Evolutionary conservation across 805 yeast species (phyloP).

Genomic region (Wickerhamomyces rabaulensis): DNA sequence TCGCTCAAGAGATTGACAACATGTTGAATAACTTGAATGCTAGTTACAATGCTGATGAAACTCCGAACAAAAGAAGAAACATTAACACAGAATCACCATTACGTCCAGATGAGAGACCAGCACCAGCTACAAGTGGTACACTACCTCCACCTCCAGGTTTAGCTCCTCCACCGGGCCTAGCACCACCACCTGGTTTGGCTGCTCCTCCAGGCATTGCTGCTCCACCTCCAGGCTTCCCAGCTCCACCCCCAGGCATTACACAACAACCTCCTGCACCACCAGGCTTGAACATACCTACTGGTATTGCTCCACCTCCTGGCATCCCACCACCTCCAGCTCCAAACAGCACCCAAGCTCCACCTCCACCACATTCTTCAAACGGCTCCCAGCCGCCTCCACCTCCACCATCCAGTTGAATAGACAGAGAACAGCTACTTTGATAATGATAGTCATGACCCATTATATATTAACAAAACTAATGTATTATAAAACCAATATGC

Average conservation of each 20-base stretch:
- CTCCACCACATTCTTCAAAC: background rate
- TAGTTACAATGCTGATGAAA: slow-evolving; percentile 2
- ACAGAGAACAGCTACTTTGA: background rate
- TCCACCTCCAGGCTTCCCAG: slow-evolving; percentile 11
- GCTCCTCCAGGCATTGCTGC: slow-evolving; percentile 10
- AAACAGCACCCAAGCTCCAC: background rate
- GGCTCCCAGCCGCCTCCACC: slow-evolving; percentile 1
- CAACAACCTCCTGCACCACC: background rate
- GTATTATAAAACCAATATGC: background rate
- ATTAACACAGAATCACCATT: slow-evolving; percentile 3
- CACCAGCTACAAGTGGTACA: slow-evolving; percentile 26
- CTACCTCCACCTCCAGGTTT: slow-evolving; percentile 19
- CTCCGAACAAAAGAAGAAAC: slow-evolving; percentile 10
- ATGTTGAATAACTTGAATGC: slow-evolving; percentile 47
- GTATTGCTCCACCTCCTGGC: slow-evolving; percentile 4
- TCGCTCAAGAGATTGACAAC: slow-evolving; percentile 45
- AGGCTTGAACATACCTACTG: slow-evolving; percentile 1
- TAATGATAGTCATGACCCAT: background rate
- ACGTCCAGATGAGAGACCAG: slow-evolving; percentile 4
- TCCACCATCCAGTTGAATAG: background rate
- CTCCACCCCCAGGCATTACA: slow-evolving; percentile 1
- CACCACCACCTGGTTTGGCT: slow-evolving; percentile 13
- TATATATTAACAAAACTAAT: background rate
- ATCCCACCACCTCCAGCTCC: slow-evolving; percentile 3
- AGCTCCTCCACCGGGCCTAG: slow-evolving; percentile 23